A percentile compares a stretch with the other conserved stretches of the same genome.
Evolutionary conservation across 2,329 filamentous ascomycete species (phyloP).

Genomic region (Truncatella angustata): DNA sequence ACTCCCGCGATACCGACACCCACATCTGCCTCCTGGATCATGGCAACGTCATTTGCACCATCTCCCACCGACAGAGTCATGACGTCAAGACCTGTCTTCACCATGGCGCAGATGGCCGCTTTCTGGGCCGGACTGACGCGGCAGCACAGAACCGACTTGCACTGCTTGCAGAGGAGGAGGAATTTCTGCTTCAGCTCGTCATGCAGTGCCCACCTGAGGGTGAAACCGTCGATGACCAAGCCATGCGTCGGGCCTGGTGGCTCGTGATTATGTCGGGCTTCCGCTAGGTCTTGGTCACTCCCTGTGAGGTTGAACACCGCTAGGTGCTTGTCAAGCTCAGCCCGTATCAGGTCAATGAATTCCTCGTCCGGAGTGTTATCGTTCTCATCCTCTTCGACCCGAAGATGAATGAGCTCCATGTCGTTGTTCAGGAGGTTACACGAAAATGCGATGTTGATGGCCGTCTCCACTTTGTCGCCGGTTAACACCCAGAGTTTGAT

Average conservation of each 20-base stretch:
- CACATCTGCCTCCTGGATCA: slow-evolving; percentile 98
- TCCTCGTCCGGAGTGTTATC: slow-evolving; percentile 46
- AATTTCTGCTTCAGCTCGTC: slow-evolving; percentile 88
- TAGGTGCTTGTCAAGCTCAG: slow-evolving; percentile 73
- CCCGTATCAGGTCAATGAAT: slow-evolving; percentile 59
- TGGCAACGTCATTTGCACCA: slow-evolving; percentile 93
- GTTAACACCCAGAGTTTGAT: slow-evolving; percentile 99
- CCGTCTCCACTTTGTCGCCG: slow-evolving; percentile 97
- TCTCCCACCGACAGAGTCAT: slow-evolving; percentile 95
- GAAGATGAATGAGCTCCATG: slow-evolving; percentile 93
- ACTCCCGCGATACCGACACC: slow-evolving; percentile 93
- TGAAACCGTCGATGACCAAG: slow-evolving; percentile 92
- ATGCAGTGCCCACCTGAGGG: slow-evolving; percentile 81
- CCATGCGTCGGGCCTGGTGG: slow-evolving; percentile 86
- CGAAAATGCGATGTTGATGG: slow-evolving; percentile 99
- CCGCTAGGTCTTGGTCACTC: slow-evolving; percentile 78
- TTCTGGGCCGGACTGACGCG: slow-evolving; percentile 97
- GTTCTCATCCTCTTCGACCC: slow-evolving; percentile 71
- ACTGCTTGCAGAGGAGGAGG: slow-evolving; percentile 91
- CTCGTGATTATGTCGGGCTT: slow-evolving; percentile 79
- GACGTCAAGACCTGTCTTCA: slow-evolving; percentile 90
- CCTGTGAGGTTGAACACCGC: slow-evolving; percentile 75
- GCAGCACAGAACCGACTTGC: slow-evolving; percentile 94
- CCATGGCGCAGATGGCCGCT: slow-evolving; percentile 93
- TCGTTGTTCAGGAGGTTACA: slow-evolving; percentile 97